Conservation (phyloP, 495 filamentous ascomycete genomes). For the Halenospora varia region DNA sequence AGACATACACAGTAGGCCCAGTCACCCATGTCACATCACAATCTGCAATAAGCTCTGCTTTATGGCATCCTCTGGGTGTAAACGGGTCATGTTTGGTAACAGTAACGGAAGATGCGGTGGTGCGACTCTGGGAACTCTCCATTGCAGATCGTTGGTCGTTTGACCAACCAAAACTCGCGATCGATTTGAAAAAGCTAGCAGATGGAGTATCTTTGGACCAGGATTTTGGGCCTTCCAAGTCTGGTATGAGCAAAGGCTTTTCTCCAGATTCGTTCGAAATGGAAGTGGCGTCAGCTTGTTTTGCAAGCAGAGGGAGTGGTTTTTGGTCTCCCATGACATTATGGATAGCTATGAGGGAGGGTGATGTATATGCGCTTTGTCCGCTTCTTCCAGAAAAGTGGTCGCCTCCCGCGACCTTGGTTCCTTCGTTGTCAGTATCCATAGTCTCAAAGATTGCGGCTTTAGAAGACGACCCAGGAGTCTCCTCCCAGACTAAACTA, state of each 20-base stretch:
- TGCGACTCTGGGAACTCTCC: conserved; percentile 84
- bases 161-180: conserved; percentile 70
- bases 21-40: conserved; percentile 84
- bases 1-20: conserved; percentile 80
- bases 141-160: conserved; percentile 77
- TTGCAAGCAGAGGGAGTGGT: conserved; percentile 70
- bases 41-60: conserved; percentile 65
- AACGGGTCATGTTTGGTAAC: conserved; percentile 72
- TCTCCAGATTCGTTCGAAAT: conserved; percentile 82
- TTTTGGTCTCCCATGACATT: conserved; percentile 89
- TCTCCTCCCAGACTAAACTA: conserved; percentile 52
- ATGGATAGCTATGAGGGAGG: conserved; percentile 84
- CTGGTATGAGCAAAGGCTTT: conserved; percentile 71
- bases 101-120: conserved; percentile 76
- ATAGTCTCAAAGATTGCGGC: conserved; percentile 63
- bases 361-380: conserved; percentile 88
- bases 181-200: conserved; percentile 78
- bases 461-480: conserved; percentile 51
- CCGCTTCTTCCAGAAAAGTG: conserved; percentile 79
- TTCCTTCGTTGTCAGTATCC: conserved; percentile 72
- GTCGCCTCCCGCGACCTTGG: conserved; percentile 68
- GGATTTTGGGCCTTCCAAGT: conserved; percentile 66
- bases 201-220: conserved; percentile 73
- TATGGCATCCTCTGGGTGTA: conserved; percentile 86
- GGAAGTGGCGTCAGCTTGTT: conserved; percentile 82